Percentiles rank a stretch among this genome's conserved stretches.
Evolutionary conservation across 2,329 filamentous ascomycete species (phyloP).

Genomic region (Thelonectria rubi): DNA sequence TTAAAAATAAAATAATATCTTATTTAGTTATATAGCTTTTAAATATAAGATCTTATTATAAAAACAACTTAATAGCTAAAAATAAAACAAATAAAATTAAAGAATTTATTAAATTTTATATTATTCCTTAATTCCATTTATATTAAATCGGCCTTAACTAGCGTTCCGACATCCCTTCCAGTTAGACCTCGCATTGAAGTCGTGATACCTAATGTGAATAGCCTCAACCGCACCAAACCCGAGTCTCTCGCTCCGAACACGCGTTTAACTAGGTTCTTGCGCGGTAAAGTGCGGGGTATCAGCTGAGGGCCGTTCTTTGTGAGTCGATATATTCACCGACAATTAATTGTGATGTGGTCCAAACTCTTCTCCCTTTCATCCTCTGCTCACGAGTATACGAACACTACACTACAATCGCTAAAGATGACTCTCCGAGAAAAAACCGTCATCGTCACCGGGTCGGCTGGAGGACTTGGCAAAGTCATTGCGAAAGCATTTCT

Average conservation of each 20-base stretch:
- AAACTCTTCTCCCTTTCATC: neutral
- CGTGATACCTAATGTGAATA: too few species aligned
- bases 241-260: neutral
- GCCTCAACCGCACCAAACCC: neutral
- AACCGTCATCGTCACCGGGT: constrained; percentile 47
- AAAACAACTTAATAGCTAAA: too few species aligned
- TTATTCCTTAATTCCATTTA: too few species aligned
- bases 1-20: too few species aligned
- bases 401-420: neutral
- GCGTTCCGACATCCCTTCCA: too few species aligned
- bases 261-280: neutral
- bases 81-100: too few species aligned
- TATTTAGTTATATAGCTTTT: too few species aligned
- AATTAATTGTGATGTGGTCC: neutral
- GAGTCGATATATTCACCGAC: neutral
- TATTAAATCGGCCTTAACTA: too few species aligned
- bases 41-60: too few species aligned
- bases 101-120: too few species aligned
- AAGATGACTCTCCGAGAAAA: constrained; percentile 31
- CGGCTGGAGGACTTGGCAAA: constrained; percentile 46
- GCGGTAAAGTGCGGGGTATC: neutral
- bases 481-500: constrained; percentile 44
- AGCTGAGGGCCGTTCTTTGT: neutral
- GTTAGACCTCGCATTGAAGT: too few species aligned
- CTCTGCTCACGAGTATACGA: neutral